A percentile compares a stretch with the other conserved stretches of the same genome.
Evolutionary conservation across 495 filamentous ascomycete genomes (phyloP).

Genomic region (Neurospora tetraspora): DNA sequence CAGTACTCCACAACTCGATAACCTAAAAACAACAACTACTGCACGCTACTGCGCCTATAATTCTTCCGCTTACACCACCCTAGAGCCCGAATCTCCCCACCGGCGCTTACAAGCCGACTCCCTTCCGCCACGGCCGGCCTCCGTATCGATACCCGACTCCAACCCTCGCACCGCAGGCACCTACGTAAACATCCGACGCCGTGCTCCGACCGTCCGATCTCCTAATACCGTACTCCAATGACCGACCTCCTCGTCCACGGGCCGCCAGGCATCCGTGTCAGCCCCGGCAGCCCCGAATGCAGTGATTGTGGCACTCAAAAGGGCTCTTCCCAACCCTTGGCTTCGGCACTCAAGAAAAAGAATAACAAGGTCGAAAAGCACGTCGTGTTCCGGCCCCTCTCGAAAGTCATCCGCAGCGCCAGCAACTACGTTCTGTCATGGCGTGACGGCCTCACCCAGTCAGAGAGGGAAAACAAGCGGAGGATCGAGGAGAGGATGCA

Average conservation of each 20-base stretch:
- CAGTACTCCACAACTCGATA: not conserved
- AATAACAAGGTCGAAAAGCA: slow-evolving; percentile 3
- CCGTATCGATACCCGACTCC: not conserved
- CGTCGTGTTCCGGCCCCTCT: slow-evolving; percentile 9
- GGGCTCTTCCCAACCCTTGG: not conserved
- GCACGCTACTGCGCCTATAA: not conserved
- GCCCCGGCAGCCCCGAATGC: not conserved
- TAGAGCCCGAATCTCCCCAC: not conserved
- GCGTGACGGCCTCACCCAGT: slow-evolving; percentile 46
- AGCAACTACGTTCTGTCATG: slow-evolving; percentile 40
- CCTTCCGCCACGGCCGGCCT: not conserved
- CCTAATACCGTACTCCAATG: slow-evolving; percentile 7
- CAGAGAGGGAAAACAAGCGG: slow-evolving; percentile 41
- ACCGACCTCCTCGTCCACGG: slow-evolving; percentile 16
- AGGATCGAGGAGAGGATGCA: slow-evolving; percentile 50
- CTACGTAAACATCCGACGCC: not conserved
- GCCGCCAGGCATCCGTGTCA: slow-evolving; percentile 7
- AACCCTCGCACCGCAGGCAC: not conserved
- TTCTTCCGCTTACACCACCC: not conserved
- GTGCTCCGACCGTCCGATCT: not conserved
- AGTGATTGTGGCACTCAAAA: slow-evolving; percentile 3
- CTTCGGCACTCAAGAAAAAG: slow-evolving; percentile 2
- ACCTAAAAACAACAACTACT: not conserved
- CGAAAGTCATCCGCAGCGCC: slow-evolving; percentile 17
- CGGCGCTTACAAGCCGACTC: not conserved